Conservation (phyloP, 129 eudicot species). For the Flaveria ramosissima region DNA sequence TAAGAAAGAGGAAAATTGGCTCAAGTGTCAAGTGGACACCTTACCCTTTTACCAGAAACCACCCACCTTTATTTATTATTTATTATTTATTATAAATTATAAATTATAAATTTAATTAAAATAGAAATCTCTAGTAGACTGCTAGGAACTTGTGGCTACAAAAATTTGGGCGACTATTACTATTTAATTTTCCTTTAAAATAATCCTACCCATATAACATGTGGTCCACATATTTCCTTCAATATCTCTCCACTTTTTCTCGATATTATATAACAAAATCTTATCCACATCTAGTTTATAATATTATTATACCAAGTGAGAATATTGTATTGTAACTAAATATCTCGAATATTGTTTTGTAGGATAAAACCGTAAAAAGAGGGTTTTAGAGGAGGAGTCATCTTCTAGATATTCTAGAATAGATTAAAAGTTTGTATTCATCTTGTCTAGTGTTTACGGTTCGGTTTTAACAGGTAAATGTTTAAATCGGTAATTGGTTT, state of each 20-base stretch:
- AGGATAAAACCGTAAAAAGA: too few relatives aligned
- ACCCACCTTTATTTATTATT: conserved; percentile 18
- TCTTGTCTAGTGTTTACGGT: too few relatives aligned
- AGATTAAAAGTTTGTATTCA: too few relatives aligned
- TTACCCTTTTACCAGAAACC: conserved; percentile 29
- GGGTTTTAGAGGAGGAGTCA: too few relatives aligned
- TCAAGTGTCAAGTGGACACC: conserved; percentile 4
- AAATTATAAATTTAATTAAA: not conserved
- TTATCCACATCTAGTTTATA: conserved; percentile 32
- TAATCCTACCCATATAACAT: conserved; percentile 32
- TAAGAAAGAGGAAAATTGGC: conserved; percentile 13
- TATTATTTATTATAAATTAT: too few relatives aligned
- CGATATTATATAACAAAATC: conserved; percentile 29
- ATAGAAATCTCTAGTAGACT: conserved; percentile 36
- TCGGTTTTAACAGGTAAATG: too few relatives aligned
- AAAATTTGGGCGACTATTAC: conserved; percentile 37
- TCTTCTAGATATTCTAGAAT: too few relatives aligned
- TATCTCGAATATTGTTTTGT: too few relatives aligned
- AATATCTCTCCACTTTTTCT: conserved; percentile 21
- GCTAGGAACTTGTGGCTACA: conserved; percentile 35
- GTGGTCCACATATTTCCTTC: conserved; percentile 31
- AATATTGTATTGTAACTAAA: too few relatives aligned
- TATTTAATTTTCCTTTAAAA: conserved; percentile 17
- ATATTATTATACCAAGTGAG: conserved; percentile 5
- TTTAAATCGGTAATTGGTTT: too few relatives aligned